Base-by-base conservation (phyloP, 352 stramenopile genomes). In the Phytophthora litchii region DNA sequence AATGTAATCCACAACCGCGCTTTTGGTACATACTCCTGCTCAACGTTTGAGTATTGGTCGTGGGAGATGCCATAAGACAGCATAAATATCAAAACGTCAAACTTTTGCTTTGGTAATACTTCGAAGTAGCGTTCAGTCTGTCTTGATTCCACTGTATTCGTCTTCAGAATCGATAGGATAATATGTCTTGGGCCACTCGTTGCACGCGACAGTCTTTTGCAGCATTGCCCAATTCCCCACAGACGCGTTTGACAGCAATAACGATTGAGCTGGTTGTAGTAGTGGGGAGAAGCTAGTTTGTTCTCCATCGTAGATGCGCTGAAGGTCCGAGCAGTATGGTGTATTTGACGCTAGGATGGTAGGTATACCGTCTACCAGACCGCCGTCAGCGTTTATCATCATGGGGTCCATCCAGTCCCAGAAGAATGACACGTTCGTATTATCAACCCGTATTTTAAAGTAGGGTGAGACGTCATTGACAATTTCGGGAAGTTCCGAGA, bases 401-500 rank as follows among this genome's bases (percentile, higher is more conserved):
- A 65, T 27, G 1, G 45, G 37, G 27, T 67, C 62, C 16, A 58
- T 59, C 62, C 55, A 71, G 32, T 37, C 34, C 55, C 50, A 66
- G 36, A 71, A 61, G 37, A 43, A 56, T 1, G 62, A 71, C 1
- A 67, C 31, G 3, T 55, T 55, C 3, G 56, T 71, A 41, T 59
- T 58, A 19, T 41, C 37, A 3, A 71, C 14, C 9, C 51, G 54
- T 5, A 71, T 27, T 35, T 45, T 36, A 10, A 55, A 31, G 14
- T 20, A 32, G 1, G 43, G 44, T 1, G 55, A 67, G 10, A 57
- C 23, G 5, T 5, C 37, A 13, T 46, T 14, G 3, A 59, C 50
- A 36, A 27, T 8, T 20, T 59, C 21, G 5, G 63, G 63, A 9
- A 71, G 45, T 11, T 45, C 21, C 1, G 49, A 60, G 14, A 67